Evolutionary conservation across 2,329 filamentous ascomycete genomes (phyloP).

Genomic region (Periconia digitata): DNA sequence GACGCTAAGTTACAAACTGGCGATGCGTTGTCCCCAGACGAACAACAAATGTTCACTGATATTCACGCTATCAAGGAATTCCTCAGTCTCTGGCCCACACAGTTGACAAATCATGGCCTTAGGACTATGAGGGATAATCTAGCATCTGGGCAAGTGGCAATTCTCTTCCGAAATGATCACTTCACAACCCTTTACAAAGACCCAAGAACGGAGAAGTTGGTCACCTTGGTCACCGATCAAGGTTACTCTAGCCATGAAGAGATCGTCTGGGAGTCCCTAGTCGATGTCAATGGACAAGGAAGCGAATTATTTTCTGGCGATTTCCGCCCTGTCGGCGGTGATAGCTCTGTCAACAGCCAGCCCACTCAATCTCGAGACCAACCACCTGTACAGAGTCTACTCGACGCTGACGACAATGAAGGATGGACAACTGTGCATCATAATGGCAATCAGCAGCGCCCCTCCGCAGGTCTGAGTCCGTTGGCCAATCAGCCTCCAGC

Average conservation of each 20-base stretch:
- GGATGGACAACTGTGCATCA: conserved; percentile 61
- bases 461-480: conserved; percentile 8
- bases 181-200: conserved; percentile 94
- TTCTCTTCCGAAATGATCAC: conserved; percentile 95
- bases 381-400: conserved; percentile 28
- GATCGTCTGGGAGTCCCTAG: conserved; percentile 92
- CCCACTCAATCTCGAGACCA: conserved; percentile 26
- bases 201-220: conserved; percentile 71
- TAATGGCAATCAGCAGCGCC: conserved; percentile 27
- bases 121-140: conserved; percentile 71
- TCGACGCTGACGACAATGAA: conserved; percentile 39
- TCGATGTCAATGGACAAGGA: conserved; percentile 80
- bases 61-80: conserved; percentile 83
- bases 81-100: conserved; percentile 76
- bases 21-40: conserved; percentile 65
- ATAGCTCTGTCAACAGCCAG: conserved; percentile 12
- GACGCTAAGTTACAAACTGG: conserved; percentile 71
- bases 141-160: conserved; percentile 77
- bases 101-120: conserved; percentile 81
- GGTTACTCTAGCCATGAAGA: conserved; percentile 87
- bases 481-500: conserved; percentile 19
- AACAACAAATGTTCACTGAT: conserved; percentile 80
- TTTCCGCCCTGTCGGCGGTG: conserved; percentile 78
- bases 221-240: conserved; percentile 88
- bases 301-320: conserved; percentile 88